phyloP scores from a whole-genome alignment of 192 early-diverging fungal species.

The Coemansia sp. region DNA sequence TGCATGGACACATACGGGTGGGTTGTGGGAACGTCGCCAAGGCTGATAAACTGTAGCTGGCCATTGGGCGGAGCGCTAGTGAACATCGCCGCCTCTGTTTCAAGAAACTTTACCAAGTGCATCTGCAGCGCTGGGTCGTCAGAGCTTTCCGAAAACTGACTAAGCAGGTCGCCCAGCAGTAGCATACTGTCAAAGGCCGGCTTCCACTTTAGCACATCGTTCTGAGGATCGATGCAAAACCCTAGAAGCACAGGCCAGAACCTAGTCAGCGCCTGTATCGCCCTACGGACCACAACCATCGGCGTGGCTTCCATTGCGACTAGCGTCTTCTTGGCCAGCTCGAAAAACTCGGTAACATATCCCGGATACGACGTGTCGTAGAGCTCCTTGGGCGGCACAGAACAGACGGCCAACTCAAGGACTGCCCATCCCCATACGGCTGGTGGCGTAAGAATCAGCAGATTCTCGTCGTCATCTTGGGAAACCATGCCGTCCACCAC shows the following conservation, averaged over 20 bases:
- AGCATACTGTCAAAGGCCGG: slow-evolving; percentile 24
- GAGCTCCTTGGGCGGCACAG: slow-evolving; percentile 16
- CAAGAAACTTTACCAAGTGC: slow-evolving; percentile 48
- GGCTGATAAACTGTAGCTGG: slow-evolving; percentile 4
- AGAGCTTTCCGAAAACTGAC: slow-evolving; percentile 19
- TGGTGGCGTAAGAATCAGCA: slow-evolving; percentile 43
- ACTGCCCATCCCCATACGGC: slow-evolving; percentile 53
- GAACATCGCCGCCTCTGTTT: slow-evolving; percentile 41
- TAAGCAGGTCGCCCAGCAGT: slow-evolving; percentile 14
- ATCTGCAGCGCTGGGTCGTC: slow-evolving; percentile 46
- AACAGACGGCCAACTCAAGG: slow-evolving; percentile 46
- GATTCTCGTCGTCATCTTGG: slow-evolving; percentile 26
- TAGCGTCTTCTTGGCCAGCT: slow-evolving; percentile 27
- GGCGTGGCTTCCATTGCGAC: slow-evolving; percentile 33
- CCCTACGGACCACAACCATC: slow-evolving; percentile 35
- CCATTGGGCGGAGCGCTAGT: neutral
- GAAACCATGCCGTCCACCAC: slow-evolving; percentile 5
- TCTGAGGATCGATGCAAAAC: slow-evolving; percentile 9
- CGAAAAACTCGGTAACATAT: slow-evolving; percentile 26
- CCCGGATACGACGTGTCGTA: slow-evolving; percentile 30
- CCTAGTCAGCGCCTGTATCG: slow-evolving; percentile 42
- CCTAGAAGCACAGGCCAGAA: slow-evolving; percentile 40
- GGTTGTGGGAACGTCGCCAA: slow-evolving; percentile 18
- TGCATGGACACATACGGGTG: slow-evolving; percentile 33
- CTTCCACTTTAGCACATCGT: slow-evolving; percentile 15